A percentile compares a stretch with the other conserved stretches of the same genome.
phyloP scores from a whole-genome alignment of 805 yeast species.

The Starmerella potacharoeniae region DNA sequence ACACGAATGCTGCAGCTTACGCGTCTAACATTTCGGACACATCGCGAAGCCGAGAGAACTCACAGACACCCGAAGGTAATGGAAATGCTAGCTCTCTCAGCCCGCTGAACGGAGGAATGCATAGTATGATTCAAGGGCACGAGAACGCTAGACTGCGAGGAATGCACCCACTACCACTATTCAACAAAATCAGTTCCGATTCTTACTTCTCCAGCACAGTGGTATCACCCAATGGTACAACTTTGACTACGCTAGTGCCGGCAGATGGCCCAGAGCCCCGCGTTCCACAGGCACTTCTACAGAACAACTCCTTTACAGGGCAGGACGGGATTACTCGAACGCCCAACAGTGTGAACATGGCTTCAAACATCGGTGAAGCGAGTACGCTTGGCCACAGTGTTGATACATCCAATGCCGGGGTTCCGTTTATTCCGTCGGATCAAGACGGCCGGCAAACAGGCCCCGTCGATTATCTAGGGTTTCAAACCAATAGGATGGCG shows the following conservation, averaged over 20 bases:
- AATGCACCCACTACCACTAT: slow-evolving; percentile 71
- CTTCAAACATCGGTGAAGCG: neutral
- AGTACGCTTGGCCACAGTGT: neutral
- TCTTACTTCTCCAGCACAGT: slow-evolving; percentile 75
- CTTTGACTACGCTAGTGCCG: slow-evolving; percentile 79
- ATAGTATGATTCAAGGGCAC: slow-evolving; percentile 6
- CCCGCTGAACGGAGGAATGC: slow-evolving; percentile 6
- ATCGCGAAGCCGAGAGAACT: neutral
- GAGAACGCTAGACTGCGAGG: slow-evolving; percentile 2
- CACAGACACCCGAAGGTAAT: neutral
- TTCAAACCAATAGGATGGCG: neutral
- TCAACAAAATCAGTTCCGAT: slow-evolving; percentile 80
- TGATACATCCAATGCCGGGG: neutral
- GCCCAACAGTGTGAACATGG: neutral
- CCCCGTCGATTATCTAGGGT: neutral
- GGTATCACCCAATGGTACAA: slow-evolving; percentile 87
- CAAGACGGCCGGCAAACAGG: neutral
- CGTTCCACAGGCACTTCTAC: neutral
- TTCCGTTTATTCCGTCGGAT: neutral
- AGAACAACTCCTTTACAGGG: neutral
- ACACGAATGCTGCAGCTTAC: neutral
- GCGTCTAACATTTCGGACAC: neutral
- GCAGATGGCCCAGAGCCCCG: slow-evolving; percentile 44
- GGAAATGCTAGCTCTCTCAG: neutral
- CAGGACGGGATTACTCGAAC: neutral